A percentile compares a stretch with the other conserved stretches of the same genome.
Conservation (phyloP, 257 asterid species). For the Solanum stenotomum region DNA sequence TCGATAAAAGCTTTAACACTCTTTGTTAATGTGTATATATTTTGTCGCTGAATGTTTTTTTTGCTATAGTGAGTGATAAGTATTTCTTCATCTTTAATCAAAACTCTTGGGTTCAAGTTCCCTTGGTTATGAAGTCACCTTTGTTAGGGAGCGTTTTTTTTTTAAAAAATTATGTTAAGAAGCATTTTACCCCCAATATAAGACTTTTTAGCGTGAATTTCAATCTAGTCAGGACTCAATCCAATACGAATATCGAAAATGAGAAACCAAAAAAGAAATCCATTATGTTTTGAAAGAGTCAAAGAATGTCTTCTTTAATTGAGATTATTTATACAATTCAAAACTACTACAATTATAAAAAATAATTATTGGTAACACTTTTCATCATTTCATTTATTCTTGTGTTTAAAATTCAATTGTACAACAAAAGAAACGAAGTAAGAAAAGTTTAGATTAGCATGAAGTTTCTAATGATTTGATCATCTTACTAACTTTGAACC, state of each 20-base stretch:
- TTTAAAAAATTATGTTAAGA: too few relatives aligned
- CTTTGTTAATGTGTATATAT: too few relatives aligned
- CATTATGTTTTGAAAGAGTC: not conserved
- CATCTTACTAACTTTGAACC: not conserved
- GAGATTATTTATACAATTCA: not conserved
- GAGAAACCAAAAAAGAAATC: not conserved
- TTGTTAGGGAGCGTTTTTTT: rapidly evolving
- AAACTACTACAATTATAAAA: not conserved
- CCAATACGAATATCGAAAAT: too few relatives aligned
- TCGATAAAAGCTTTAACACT: too few relatives aligned
- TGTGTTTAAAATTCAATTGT: not conserved
- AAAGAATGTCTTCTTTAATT: not conserved
- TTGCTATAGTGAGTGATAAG: not conserved
- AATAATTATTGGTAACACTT: not conserved
- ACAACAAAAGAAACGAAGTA: not conserved
- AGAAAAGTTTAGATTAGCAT: not conserved
- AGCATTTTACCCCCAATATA: not conserved
- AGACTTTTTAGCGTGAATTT: too few relatives aligned
- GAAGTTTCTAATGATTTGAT: not conserved
- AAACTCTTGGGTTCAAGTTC: too few relatives aligned
- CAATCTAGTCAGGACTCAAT: not conserved
- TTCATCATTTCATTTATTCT: not conserved
- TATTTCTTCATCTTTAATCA: too few relatives aligned
- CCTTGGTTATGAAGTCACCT: not conserved
- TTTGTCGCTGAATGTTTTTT: too few relatives aligned